phyloP scores from a whole-genome alignment of 2,329 filamentous ascomycete genomes.

The Colletotrichum somersetense region DNA sequence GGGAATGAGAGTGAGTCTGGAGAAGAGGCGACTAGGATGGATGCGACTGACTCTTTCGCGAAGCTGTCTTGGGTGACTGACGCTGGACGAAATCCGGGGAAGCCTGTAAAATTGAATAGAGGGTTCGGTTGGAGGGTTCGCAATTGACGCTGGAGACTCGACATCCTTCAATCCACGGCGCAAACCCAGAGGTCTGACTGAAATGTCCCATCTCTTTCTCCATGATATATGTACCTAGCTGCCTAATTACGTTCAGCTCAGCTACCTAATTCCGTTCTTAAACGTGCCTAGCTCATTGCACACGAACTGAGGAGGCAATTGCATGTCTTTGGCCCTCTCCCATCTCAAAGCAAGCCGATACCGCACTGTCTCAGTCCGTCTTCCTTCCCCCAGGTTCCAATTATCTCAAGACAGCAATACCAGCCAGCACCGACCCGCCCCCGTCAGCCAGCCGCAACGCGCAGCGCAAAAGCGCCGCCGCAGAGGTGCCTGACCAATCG shows the following conservation, averaged over 20 bases:
- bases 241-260: too few relatives aligned
- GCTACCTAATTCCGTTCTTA: not conserved
- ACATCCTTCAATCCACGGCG: not conserved
- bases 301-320: not conserved
- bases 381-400: slow-evolving; percentile 18
- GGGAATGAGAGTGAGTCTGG: not conserved
- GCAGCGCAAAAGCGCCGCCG: not conserved
- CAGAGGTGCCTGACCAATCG: slow-evolving; percentile 26
- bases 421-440: slow-evolving; percentile 2
- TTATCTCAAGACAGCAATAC: slow-evolving; percentile 1
- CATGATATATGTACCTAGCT: too few relatives aligned
- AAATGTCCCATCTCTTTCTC: not conserved
- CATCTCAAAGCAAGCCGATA: slow-evolving; percentile 9
- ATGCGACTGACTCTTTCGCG: not conserved
- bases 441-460: slow-evolving; percentile 15
- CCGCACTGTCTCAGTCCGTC: slow-evolving; percentile 20
- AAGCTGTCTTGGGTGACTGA: not conserved
- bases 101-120: not conserved
- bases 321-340: not conserved
- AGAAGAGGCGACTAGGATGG: not conserved
- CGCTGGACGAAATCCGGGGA: slow-evolving; percentile 23
- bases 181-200: not conserved
- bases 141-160: too few relatives aligned
- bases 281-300: slow-evolving; percentile 3
- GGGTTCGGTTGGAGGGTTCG: not conserved